Conservation (phyloP, 1,139 yeast species). For the Suhomyces wounanorum region DNA sequence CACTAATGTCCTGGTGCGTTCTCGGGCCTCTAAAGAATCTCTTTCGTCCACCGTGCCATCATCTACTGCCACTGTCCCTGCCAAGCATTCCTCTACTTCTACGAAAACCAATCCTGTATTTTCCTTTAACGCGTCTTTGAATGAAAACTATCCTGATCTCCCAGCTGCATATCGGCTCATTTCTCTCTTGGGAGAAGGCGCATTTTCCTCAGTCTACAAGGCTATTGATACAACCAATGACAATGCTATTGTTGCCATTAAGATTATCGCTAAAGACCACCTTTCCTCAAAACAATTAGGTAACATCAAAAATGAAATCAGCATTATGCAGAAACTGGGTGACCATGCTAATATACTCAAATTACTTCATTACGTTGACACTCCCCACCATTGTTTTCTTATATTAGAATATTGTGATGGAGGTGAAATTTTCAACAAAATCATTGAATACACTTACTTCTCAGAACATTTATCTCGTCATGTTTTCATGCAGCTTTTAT, state of each 20-base stretch:
- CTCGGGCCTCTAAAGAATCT: neutral
- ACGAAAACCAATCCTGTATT: slow-evolving; percentile 6
- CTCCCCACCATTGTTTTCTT: slow-evolving; percentile 66
- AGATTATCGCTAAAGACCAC: slow-evolving; percentile 74
- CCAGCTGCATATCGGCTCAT: slow-evolving; percentile 24
- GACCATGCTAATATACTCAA: slow-evolving; percentile 71
- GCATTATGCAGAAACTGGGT: slow-evolving; percentile 72
- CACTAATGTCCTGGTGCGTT: slow-evolving; percentile 2
- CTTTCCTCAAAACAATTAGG: slow-evolving; percentile 49
- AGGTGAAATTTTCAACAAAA: slow-evolving; percentile 93
- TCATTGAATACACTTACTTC: slow-evolving; percentile 87
- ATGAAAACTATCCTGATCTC: slow-evolving; percentile 16
- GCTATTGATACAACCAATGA: slow-evolving; percentile 53
- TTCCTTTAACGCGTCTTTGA: slow-evolving; percentile 9
- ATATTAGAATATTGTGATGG: slow-evolving; percentile 86
- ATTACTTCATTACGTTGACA: slow-evolving; percentile 63
- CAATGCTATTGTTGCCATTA: slow-evolving; percentile 70
- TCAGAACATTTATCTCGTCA: slow-evolving; percentile 84
- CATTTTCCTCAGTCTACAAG: slow-evolving; percentile 82
- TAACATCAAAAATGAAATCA: slow-evolving; percentile 79
- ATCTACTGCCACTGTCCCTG: neutral
- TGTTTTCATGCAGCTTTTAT: slow-evolving; percentile 80
- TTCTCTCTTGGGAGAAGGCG: slow-evolving; percentile 72
- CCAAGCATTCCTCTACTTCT: slow-evolving; percentile 1
- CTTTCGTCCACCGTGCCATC: neutral